These are phyloP conservation scores for Thymus quinquecostatus DNA, from an alignment of 257 asterid species.

Conservation along the genomic window DNA sequence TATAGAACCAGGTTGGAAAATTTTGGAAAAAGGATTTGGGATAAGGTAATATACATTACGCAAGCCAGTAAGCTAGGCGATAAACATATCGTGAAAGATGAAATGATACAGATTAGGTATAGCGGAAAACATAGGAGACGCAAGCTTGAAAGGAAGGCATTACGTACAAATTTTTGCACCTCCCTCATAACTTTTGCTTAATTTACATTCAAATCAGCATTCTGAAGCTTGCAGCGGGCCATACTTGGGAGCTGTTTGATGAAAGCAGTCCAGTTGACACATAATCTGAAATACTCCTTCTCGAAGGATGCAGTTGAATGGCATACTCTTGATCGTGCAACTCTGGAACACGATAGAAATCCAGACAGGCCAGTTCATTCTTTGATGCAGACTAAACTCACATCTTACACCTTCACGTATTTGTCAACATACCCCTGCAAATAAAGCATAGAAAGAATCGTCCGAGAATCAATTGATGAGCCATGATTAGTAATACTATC, in stretches of 20 bases:
- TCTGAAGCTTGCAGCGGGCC: slow-evolving; percentile 23
- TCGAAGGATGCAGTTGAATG: slow-evolving; percentile 11
- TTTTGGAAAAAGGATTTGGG: slow-evolving; percentile 17
- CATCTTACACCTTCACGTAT: slow-evolving; percentile 66
- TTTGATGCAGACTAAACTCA: slow-evolving; percentile 32
- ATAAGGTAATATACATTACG: slow-evolving; percentile 19
- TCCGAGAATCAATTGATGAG: slow-evolving; percentile 21
- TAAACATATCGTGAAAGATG: slow-evolving; percentile 15
- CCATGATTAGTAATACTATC: slow-evolving; percentile 18
- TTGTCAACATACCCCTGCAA: slow-evolving; percentile 96
- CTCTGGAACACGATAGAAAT: slow-evolving; percentile 23
- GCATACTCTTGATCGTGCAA: slow-evolving; percentile 33
- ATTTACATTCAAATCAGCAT: slow-evolving; percentile 41
- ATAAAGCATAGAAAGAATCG: slow-evolving; percentile 18
- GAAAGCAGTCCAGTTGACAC: slow-evolving; percentile 20
- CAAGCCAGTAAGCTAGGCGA: slow-evolving; percentile 3
- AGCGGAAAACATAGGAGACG: slow-evolving; percentile 16
- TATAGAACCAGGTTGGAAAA: neutral
- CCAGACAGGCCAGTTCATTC: slow-evolving; percentile 26
- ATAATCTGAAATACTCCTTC: slow-evolving; percentile 25
- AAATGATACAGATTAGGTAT: slow-evolving; percentile 25
- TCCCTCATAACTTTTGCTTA: slow-evolving; percentile 29
- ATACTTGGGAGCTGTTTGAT: slow-evolving; percentile 26
- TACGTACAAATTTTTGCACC: slow-evolving; percentile 35
- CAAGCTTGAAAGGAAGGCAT: slow-evolving; percentile 35